phyloP scores from a whole-genome alignment of 192 early-diverging fungal species.

The Linnemannia hyalina region DNA sequence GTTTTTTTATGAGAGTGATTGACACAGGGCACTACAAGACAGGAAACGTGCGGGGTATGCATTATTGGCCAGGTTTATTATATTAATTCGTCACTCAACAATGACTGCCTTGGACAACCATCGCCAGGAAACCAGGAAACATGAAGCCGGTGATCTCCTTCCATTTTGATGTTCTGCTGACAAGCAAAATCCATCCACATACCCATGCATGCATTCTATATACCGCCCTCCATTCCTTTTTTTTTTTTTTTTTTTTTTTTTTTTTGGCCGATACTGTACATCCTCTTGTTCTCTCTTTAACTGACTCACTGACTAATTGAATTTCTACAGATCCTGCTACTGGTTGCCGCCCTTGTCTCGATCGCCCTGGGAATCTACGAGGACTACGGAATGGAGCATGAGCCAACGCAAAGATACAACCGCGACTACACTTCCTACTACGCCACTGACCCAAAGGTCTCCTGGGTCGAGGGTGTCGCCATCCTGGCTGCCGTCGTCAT shows the following conservation, averaged over 20 bases:
- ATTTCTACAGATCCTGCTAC: conserved; percentile 72
- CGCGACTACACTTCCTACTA: conserved; percentile 61
- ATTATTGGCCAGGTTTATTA: too few species aligned
- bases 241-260: not conserved
- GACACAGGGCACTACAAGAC: too few species aligned
- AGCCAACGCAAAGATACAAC: conserved; percentile 23
- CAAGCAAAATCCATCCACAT: too few species aligned
- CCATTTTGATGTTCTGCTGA: too few species aligned
- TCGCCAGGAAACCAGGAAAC: too few species aligned
- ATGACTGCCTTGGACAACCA: too few species aligned
- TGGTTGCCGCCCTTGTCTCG: conserved; percentile 82
- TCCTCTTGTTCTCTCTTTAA: not conserved
- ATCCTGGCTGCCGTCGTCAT: conserved; percentile 85
- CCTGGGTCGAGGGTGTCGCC: conserved; percentile 91
- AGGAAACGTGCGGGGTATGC: too few species aligned
- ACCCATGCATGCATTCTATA: too few species aligned
- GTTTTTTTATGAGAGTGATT: too few species aligned
- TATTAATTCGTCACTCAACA: too few species aligned
- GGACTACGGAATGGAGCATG: conserved; percentile 68
- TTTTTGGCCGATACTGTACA: not conserved
- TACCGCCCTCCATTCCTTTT: not conserved
- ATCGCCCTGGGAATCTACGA: conserved; percentile 86
- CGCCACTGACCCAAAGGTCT: conserved; percentile 65
- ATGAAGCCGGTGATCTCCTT: not conserved
- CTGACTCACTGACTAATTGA: too few species aligned